A percentile compares a stretch with the other conserved stretches of the same genome.
Evolutionary conservation across 2,329 filamentous ascomycete genomes (phyloP).

Genomic region (Xylaria sp.): DNA sequence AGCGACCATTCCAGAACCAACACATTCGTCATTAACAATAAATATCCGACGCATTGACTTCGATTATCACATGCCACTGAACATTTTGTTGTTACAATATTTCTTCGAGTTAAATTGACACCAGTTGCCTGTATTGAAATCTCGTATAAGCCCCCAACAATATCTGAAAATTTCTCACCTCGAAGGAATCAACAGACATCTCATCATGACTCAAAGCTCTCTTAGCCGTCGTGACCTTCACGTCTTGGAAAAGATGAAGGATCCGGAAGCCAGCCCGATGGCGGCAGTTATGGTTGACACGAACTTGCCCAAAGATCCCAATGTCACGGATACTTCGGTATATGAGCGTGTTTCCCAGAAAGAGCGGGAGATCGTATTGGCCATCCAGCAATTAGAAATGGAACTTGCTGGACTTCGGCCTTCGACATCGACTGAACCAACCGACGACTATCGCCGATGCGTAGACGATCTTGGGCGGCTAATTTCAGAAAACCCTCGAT

Average conservation of each 20-base stretch:
- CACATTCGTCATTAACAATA: conserved; percentile 14
- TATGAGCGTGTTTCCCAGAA: conserved; percentile 63
- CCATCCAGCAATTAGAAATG: conserved; percentile 65
- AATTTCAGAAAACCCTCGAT: conserved; percentile 67
- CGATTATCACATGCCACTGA: neutral
- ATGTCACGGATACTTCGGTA: conserved; percentile 60
- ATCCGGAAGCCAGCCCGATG: conserved; percentile 70
- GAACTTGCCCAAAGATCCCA: conserved; percentile 66
- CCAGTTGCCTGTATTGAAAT: neutral
- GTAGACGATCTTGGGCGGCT: conserved; percentile 64
- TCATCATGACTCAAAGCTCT: conserved; percentile 58
- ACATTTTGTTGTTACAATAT: neutral
- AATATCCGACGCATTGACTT: conserved; percentile 10
- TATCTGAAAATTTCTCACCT: neutral
- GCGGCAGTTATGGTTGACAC: conserved; percentile 64
- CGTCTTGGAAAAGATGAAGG: conserved; percentile 73
- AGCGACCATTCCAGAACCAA: conserved; percentile 1
- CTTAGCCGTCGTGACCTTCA: conserved; percentile 69
- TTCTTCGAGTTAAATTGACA: neutral
- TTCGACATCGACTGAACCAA: conserved; percentile 52
- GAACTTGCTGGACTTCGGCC: conserved; percentile 58
- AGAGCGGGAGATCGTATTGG: conserved; percentile 64
- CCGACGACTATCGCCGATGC: conserved; percentile 59
- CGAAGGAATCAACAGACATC: conserved; percentile 5
- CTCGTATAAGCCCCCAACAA: neutral